Base-by-base conservation (phyloP, 192 early-diverging fungal species). In the Coemansia sp. region DNA sequence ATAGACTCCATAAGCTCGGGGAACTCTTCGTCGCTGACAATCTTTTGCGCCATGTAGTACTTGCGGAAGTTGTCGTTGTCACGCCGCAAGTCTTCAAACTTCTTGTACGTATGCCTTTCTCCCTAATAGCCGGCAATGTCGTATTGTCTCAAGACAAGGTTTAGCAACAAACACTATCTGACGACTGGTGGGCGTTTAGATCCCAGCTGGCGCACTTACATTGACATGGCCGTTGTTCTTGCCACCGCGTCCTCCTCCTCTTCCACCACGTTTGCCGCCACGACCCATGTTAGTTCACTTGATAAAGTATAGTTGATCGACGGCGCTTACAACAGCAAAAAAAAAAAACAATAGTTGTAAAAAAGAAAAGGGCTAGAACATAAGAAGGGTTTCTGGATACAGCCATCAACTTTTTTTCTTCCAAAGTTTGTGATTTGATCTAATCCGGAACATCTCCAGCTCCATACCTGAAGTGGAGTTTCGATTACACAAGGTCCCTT, bases 11-110 rank as follows among this genome's bases (percentile, higher is more conserved):
- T 87, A 50, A 95, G 91, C 45, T 72, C 64, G 17, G 87, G 81
- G 81, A 89, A 98, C 80, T 99, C 96, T 24, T 92, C 91, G n/a
- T 91, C 92, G 14, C 86, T 64, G 46, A 96, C 78, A 40, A 96
- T 67, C 59, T 72, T 42, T 48, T 84, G 82, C 46, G 81, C 77
- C 62, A 50, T 37, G 69, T 83, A 83, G 72, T 77, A 83, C 69
- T 77, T 77, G 68, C 80, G 71, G 64, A 83, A 72, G 62, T 59
- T 72, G 50, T 77, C 72, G 64, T 83, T 83, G 75, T 83, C 80
- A 33, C 80, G 80, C 29, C 68, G 66, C 68, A 83, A 66, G 24
- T 83, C 80, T 42, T 74, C 72, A 68, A 77, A 83, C 46, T 63
- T 70, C 64, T 69, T 77, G 69, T 77, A 83, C 27, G 60, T n/a